A percentile compares a stretch with the other conserved stretches of the same genome.
Conservation (phyloP, 139 green algal species). For the Chlamydomonas incerta region DNA sequence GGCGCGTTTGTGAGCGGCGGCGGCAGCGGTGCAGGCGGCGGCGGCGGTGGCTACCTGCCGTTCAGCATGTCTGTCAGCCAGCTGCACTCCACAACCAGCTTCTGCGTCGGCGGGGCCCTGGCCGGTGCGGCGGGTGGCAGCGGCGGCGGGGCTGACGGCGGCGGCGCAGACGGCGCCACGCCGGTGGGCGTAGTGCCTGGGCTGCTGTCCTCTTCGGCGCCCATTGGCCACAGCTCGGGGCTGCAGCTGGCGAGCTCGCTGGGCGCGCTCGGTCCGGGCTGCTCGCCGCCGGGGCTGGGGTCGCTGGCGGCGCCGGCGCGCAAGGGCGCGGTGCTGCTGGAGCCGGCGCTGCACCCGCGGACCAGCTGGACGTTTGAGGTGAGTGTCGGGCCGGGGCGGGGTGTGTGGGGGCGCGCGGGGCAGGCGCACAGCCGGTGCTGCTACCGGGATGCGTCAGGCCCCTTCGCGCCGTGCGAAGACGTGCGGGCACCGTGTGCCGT, state of each 20-base stretch:
- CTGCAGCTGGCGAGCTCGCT: background rate
- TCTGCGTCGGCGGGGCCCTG: background rate
- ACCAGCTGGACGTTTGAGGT: slow-evolving; percentile 74
- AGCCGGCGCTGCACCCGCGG: slow-evolving; percentile 45
- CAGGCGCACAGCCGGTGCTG: no score
- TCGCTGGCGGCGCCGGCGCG: background rate
- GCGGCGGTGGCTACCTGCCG: background rate
- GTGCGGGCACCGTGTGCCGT: no score
- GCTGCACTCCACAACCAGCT: slow-evolving; percentile 31
- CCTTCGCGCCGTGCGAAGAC: no score
- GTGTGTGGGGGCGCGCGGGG: no score
- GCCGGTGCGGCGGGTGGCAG: background rate
- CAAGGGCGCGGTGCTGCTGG: slow-evolving; percentile 70
- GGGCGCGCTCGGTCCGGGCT: background rate
- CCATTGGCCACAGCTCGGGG: background rate
- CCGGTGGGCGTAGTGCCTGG: background rate
- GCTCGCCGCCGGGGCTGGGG: background rate
- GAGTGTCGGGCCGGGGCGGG: background rate
- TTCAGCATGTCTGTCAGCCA: slow-evolving; percentile 5
- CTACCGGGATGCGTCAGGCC: no score
- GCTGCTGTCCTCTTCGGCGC: background rate
- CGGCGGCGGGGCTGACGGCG: background rate
- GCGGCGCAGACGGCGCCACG: background rate
- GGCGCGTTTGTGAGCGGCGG: no score
- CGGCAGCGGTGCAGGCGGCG: background rate